phyloP scores from a whole-genome alignment of 202 grass and related monocot genomes.

The Brachypodium distachyon region DNA sequence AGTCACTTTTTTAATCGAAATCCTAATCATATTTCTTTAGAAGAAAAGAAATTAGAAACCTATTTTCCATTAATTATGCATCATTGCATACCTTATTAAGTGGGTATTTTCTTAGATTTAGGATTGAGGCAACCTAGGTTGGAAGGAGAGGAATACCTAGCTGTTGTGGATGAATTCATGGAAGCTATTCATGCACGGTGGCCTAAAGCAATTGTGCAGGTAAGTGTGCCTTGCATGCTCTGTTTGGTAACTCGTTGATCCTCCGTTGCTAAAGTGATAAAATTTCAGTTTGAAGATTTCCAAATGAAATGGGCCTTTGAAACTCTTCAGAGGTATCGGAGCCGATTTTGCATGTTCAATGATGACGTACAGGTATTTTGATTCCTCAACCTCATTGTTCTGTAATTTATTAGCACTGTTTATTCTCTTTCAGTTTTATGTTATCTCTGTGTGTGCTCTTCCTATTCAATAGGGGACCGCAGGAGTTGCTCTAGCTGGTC shows the following conservation, averaged over 20 bases:
- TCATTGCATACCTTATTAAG: neutral
- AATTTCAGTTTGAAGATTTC: constrained; percentile 92
- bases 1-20: neutral
- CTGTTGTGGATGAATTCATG: constrained; percentile 98
- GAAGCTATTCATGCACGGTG: constrained; percentile 87
- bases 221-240: constrained; percentile 26
- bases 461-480: constrained; percentile 68
- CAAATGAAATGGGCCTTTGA: constrained; percentile 99
- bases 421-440: neutral
- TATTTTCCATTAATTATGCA: neutral
- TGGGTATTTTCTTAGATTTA: constrained; percentile 64
- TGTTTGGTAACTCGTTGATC: constrained; percentile 13
- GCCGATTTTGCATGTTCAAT: constrained; percentile 95
- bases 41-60: neutral
- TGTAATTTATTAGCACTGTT: constrained; percentile 4
- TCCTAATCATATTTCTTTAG: neutral
- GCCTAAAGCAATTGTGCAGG: constrained; percentile 96
- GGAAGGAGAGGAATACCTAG: constrained; percentile 90
- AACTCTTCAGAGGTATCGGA: constrained; percentile 87
- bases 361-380: constrained; percentile 78
- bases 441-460: constrained; percentile 4
- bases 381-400: neutral
- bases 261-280: constrained; percentile 16
- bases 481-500: constrained; percentile 95
- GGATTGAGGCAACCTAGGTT: constrained; percentile 88